These are phyloP conservation scores for Pachysandra terminalis DNA, from an alignment of 164 flowering plant genomes.

Conservation along the genomic window DNA sequence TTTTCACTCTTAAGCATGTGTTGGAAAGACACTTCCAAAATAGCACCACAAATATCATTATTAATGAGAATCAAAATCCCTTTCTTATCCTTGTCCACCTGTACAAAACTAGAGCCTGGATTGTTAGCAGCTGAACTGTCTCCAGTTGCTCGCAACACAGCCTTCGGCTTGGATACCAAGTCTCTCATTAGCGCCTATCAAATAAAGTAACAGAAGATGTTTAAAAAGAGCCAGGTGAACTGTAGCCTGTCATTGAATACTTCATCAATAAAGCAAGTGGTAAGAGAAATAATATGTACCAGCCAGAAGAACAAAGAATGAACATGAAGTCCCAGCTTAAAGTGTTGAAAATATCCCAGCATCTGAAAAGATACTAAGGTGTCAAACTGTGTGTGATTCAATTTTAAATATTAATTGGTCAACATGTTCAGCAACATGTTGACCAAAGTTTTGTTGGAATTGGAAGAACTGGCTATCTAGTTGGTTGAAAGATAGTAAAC, in stretches of 20 bases:
- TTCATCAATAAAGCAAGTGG: not conserved
- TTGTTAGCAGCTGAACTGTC: slow-evolving; percentile 31
- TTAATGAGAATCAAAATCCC: slow-evolving; percentile 40
- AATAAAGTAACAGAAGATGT: slow-evolving; percentile 9
- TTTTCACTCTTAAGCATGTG: slow-evolving; percentile 79
- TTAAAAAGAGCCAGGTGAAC: not conserved
- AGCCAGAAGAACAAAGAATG: slow-evolving; percentile 84
- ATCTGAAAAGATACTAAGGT: slow-evolving; percentile 51
- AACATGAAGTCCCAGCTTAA: slow-evolving; percentile 69
- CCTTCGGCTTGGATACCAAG: slow-evolving; percentile 62
- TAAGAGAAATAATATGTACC: slow-evolving; percentile 44
- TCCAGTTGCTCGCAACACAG: slow-evolving; percentile 32
- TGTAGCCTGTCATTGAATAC: not conserved
- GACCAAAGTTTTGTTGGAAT: no score
- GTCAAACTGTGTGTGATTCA: not conserved
- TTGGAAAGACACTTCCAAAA: slow-evolving; percentile 69
- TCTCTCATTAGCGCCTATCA: slow-evolving; percentile 74
- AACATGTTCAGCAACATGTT: no score
- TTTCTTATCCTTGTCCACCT: slow-evolving; percentile 54
- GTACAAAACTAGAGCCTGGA: slow-evolving; percentile 29
- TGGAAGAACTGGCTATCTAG: not conserved
- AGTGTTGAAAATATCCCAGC: slow-evolving; percentile 87
- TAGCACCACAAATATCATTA: slow-evolving; percentile 64
- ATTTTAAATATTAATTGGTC: no score
- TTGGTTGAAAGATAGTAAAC: not conserved